Base-by-base conservation (phyloP, 306 rosid species). In the Cucurbita ficifolia region DNA sequence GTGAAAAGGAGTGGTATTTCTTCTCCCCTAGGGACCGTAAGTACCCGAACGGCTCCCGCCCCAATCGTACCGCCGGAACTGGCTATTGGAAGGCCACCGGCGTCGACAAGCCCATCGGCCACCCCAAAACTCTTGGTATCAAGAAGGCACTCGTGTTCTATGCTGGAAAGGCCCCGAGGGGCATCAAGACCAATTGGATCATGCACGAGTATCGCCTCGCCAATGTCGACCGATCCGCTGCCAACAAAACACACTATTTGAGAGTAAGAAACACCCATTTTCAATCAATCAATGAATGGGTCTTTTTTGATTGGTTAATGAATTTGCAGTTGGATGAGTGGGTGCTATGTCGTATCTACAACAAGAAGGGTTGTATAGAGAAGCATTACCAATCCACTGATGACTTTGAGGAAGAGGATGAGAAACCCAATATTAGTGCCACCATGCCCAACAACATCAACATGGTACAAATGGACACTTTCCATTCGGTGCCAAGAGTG, bases 21-120 rank as follows among this genome's bases (percentile, higher is more conserved):
- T 94, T 94, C 75, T 87, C 99, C 14, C 99, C 99, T 0, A 76
- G 99, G 72, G 99, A 94, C 49, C 54, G 97, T 33, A 94, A 94
- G 59, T 94, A 94, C 55, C 99, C 99, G 0, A 94, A 94, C 81
- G 99, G 99, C 16, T 94, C 99, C 0, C 77, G 99, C 18, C 99
- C 99, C 24, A 94, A 94, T 82, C 83, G 97, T 65, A 95, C 99
- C 5, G 97, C 98, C 0, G 96, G 97, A 52, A 76, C 79, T 51
- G 98, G 98, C 9, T 90, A 90, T 18, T 94, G 98, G 97, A 94
- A 94, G 68, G 98, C 98, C 3, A 94, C 98, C 12, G 98, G 98
- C 8, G 98, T 96, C 0, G 98, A 90, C 70, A 94, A 94, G 84
- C 92, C 96, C 65, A 94, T 94, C 2, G 96, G 98, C 14, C 87